Base-by-base conservation (phyloP, 257 asterid species). In the Jacaranda copaia region DNA sequence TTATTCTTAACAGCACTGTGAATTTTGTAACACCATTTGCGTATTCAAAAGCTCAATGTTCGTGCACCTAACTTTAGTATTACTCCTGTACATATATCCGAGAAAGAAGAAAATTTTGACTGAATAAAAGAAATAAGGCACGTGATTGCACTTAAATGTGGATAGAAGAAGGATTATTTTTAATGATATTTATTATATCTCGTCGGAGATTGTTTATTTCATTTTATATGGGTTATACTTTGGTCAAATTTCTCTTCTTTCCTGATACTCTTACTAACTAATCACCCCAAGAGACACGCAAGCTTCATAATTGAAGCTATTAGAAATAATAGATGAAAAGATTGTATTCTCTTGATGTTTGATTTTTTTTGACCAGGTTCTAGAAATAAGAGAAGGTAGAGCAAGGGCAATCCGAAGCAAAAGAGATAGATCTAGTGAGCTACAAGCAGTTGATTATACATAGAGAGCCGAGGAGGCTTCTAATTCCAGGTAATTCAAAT, bases 371-470 rank as follows among this genome's bases (percentile, higher is more conserved):
- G 16, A 61, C 51, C 86, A 94, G 98, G 96, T 95, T 59, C 88
- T 95, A 35, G 99, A 95, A 83, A 95, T 95, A 64, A 85, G 77
- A 74, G 98, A 88, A 64, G 89, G 92, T 76, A 73, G 77, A 78
- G 96, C 94, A 14, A 87, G 90, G 85, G 89, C 92, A 42, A 87
- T 95, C 87, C 79, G 88, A 83, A 87, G 87, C 90, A 85, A 70
- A 82, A 77, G 88, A 46, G 97, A 84, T 59, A 70, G 73, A 80
- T 79, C 80, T 66, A 82, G 82, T 32, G 94, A 89, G 80, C 88
- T 92, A 72, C 94, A 88, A 85, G 90, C 79, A 67, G 87, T 84
- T 75, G 92, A 88, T 80, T 87, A 85, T 70, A 89, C 83, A 48
- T 89, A 93, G 75, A 79, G 39, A 60, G 61, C 45, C 12, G 15